phyloP scores from a whole-genome alignment of 2,329 filamentous ascomycete species.

The Penicillium sp. region DNA sequence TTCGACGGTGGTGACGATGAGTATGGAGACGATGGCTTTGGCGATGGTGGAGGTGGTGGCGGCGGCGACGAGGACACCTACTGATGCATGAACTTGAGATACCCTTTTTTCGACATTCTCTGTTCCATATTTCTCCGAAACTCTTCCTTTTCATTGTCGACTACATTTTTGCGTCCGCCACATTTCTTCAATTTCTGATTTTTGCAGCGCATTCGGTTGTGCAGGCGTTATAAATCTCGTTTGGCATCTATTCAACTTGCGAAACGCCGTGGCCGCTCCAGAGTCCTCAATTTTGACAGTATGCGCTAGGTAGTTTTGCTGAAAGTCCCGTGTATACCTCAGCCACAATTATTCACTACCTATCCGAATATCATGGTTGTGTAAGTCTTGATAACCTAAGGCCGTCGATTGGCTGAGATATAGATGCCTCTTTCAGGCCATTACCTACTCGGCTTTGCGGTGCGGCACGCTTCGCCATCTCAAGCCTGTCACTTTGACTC shows the following conservation, averaged over 20 bases:
- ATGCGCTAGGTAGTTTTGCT: too few species aligned
- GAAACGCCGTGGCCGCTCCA: too few species aligned
- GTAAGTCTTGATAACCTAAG: too few species aligned
- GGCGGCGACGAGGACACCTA: constrained; percentile 46
- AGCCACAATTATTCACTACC: too few species aligned
- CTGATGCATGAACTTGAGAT: constrained; percentile 26
- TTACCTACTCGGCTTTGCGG: too few species aligned
- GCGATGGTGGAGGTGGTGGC: constrained; percentile 50
- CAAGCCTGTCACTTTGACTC: too few species aligned
- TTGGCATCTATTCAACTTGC: neutral
- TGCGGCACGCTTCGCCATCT: too few species aligned
- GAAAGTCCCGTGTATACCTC: too few species aligned
- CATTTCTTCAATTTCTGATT: constrained; percentile 5
- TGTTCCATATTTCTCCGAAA: constrained; percentile 9
- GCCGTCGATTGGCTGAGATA: too few species aligned
- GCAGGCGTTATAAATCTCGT: neutral
- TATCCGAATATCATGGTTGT: too few species aligned
- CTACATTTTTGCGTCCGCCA: constrained; percentile 27
- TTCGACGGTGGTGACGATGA: constrained; percentile 55
- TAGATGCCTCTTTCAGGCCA: too few species aligned
- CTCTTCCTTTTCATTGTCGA: neutral
- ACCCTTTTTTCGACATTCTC: constrained; percentile 21
- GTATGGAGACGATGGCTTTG: constrained; percentile 50
- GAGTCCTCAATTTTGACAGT: too few species aligned
- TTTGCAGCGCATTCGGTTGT: neutral